Conservation (phyloP, 2,329 filamentous ascomycete genomes). For the Aspergillus vadensis region DNA sequence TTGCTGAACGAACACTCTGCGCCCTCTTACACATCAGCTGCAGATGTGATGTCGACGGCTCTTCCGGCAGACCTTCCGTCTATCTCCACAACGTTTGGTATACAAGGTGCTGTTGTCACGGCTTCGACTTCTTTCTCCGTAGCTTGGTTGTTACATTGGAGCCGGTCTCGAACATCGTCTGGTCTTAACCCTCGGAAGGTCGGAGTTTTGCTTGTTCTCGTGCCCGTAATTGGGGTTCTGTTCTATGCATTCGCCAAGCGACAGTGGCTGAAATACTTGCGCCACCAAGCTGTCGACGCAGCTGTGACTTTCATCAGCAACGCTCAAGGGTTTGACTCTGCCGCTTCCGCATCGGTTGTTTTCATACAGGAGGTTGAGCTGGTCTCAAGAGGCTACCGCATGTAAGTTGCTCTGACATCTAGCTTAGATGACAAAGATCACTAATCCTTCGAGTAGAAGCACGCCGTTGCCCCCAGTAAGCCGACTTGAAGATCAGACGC, state of each 20-base stretch:
- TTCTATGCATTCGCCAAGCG: slow-evolving; percentile 73
- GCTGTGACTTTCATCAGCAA: slow-evolving; percentile 69
- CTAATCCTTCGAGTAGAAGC: slow-evolving; percentile 60
- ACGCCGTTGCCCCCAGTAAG: slow-evolving; percentile 89
- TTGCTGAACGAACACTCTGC: slow-evolving; percentile 67
- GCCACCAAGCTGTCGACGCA: slow-evolving; percentile 71
- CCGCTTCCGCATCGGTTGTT: slow-evolving; percentile 72
- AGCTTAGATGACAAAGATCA: slow-evolving; percentile 18
- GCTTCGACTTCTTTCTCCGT: slow-evolving; percentile 63
- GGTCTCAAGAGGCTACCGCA: slow-evolving; percentile 83
- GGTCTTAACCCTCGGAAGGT: slow-evolving; percentile 45
- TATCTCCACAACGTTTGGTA: slow-evolving; percentile 54
- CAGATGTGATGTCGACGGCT: slow-evolving; percentile 36
- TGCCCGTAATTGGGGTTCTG: slow-evolving; percentile 56
- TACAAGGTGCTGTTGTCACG: slow-evolving; percentile 67
- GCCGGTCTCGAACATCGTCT: slow-evolving; percentile 57
- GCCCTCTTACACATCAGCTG: slow-evolving; percentile 43
- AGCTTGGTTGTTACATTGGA: slow-evolving; percentile 72
- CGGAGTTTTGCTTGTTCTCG: slow-evolving; percentile 45
- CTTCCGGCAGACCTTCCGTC: slow-evolving; percentile 34
- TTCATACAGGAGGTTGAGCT: slow-evolving; percentile 95
- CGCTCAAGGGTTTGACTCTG: slow-evolving; percentile 79
- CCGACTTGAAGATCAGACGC: slow-evolving; percentile 79
- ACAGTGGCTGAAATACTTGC: slow-evolving; percentile 78
- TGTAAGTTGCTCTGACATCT: slow-evolving; percentile 56